A percentile compares a stretch with the other conserved stretches of the same genome.
phyloP scores from a whole-genome alignment of 306 rosid genomes.

The Boehmeria nivea region DNA sequence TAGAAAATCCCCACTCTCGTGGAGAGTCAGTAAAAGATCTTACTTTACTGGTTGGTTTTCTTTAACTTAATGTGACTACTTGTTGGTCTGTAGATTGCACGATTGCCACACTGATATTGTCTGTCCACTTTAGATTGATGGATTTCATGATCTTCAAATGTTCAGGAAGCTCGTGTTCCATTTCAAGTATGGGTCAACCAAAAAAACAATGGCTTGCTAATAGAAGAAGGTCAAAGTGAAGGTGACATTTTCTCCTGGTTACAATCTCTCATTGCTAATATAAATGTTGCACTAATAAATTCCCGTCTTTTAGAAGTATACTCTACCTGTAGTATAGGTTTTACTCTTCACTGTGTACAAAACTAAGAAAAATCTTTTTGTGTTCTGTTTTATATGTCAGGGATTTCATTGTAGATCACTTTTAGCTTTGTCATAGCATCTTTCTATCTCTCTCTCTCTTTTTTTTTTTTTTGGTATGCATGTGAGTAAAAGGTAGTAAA shows the following conservation, averaged over 20 bases:
- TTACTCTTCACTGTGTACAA: background rate
- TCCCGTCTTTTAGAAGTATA: background rate
- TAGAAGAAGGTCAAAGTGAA: conserved; percentile 60
- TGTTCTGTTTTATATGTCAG: background rate
- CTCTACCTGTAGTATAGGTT: background rate
- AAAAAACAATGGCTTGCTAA: conserved; percentile 62
- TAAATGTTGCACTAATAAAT: background rate
- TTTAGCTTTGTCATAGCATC: background rate
- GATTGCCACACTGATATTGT: background rate
- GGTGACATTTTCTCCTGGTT: conserved; percentile 25
- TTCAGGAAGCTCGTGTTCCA: conserved; percentile 88
- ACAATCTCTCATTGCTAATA: background rate
- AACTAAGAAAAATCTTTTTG: background rate
- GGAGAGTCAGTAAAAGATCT: conserved; percentile 56
- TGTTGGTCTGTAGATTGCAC: background rate
- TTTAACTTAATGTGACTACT: conserved; percentile 18
- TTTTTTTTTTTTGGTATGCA: background rate
- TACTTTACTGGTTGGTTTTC: conserved; percentile 64
- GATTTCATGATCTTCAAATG: conserved; percentile 21
- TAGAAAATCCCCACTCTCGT: conserved; percentile 76
- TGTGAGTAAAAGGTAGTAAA: background rate
- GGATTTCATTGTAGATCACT: background rate
- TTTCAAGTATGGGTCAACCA: conserved; percentile 88
- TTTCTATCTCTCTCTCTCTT: no score
- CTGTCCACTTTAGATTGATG: conserved; percentile 8